Conservation (phyloP, 176 grass and related monocot genomes). For the Chrysopogon serrulatus region DNA sequence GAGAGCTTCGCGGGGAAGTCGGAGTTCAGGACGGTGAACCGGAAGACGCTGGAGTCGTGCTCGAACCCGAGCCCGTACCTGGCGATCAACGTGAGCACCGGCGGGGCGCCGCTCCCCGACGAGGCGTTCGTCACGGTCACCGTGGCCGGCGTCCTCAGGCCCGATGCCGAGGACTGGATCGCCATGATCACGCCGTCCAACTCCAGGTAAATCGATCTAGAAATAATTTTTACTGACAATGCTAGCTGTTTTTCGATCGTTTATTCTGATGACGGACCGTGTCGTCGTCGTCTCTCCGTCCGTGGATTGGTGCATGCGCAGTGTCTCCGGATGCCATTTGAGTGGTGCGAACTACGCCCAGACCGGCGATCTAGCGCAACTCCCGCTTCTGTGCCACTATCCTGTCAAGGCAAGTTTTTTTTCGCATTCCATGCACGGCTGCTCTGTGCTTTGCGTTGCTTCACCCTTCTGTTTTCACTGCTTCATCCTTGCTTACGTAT, state of each 20-base stretch:
- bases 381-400: slow-evolving; percentile 84
- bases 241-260: neutral
- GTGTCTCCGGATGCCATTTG: slow-evolving; percentile 51
- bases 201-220: slow-evolving; percentile 35
- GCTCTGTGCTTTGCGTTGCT: too few species aligned
- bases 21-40: slow-evolving; percentile 72
- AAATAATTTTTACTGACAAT: neutral
- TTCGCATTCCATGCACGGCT: neutral
- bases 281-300: neutral
- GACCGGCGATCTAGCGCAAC: slow-evolving; percentile 59
- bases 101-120: slow-evolving; percentile 36
- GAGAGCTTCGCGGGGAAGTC: slow-evolving; percentile 44
- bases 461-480: neutral
- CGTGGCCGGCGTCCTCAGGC: slow-evolving; percentile 44
- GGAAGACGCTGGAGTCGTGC: slow-evolving; percentile 52
- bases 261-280: neutral
- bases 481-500: neutral
- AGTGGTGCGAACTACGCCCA: slow-evolving; percentile 37
- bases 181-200: slow-evolving; percentile 85
- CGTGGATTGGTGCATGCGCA: slow-evolving; percentile 14
- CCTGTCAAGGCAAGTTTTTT: slow-evolving; percentile 63
- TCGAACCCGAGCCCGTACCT: slow-evolving; percentile 37
- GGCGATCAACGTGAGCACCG: slow-evolving; percentile 29
- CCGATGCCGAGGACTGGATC: slow-evolving; percentile 52
- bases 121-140: slow-evolving; percentile 59